Evolutionary conservation across 192 early-diverging fungal species (phyloP), one percentile per base, ranked within the genome.

Genomic region (Podila minutissima): DNA sequence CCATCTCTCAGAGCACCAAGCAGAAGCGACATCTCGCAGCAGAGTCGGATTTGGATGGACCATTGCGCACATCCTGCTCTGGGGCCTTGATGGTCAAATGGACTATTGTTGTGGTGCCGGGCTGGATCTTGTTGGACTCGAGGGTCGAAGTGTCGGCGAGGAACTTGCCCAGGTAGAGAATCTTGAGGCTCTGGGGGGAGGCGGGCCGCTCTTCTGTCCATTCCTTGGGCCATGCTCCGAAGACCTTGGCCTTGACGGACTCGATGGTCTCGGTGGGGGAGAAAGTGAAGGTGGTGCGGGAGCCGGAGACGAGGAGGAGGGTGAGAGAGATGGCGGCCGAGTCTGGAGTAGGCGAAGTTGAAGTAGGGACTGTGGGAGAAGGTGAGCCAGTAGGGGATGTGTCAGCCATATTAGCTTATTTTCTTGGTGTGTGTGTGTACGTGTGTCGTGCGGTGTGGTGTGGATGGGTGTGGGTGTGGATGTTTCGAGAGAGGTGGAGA

Each of bases 121-220:
- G 65, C 29, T 78, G 71, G 53, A 86, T 86, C 64, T 81, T 86
- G 63, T 84, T 86, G 49, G 79, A 69, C 63, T 84, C 75, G 35
- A 86, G 83, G 0, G 85, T 84, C 13, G 79, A 74, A 57, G 19
- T 63, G 57, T 86, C 83, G 29, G 84, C 83, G 20, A 86, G 73
- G 62, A 86, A 84, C 69, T 81, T 78, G 49, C 85, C 85, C 59
- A 78, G 64, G 61, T 86, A 84, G 17, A 86, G 75, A 53, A 86
- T 84, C 57, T 83, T 84, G 67, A 86, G 59, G 48, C 70, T 77
- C 51, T 83, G 84, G 15, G 74, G 72, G 4, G 85, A 72, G 5
- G 72, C 65, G 3, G 83, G 83, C 7, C 69, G 76, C 62, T 86
- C 85, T 53, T 86, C 85, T 15, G 81, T 67, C 85, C 83, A 84